phyloP scores from a whole-genome alignment of 2,329 filamentous ascomycete genomes.

The Colletotrichum destructivum region DNA sequence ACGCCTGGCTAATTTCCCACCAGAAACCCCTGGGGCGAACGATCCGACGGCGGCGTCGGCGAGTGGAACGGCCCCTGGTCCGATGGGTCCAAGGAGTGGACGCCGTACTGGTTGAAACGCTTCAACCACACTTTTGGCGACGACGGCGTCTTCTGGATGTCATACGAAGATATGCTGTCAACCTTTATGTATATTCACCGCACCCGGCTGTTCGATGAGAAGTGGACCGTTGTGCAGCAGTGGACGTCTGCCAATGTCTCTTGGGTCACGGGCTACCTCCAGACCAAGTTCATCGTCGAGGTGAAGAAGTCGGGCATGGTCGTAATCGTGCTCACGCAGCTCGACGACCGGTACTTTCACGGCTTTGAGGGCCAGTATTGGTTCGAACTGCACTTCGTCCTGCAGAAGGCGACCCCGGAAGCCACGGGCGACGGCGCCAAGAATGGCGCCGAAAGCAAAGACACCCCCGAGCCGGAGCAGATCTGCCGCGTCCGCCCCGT shows the following conservation, averaged over 20 bases:
- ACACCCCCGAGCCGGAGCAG: constrained; percentile 47
- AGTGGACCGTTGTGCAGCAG: constrained; percentile 61
- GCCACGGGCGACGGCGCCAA: neutral
- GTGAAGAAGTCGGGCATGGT: constrained; percentile 58
- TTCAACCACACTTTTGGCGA: constrained; percentile 83
- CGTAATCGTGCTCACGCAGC: constrained; percentile 61
- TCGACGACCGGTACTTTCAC: constrained; percentile 62
- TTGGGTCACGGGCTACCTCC: constrained; percentile 62
- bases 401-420: constrained; percentile 51
- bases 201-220: constrained; percentile 69
- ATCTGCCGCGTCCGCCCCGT: constrained; percentile 53
- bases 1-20: neutral
- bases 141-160: constrained; percentile 78
- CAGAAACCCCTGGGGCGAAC: constrained; percentile 81
- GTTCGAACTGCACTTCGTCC: constrained; percentile 60
- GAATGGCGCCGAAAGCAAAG: neutral
- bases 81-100: constrained; percentile 89
- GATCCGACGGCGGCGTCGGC: constrained; percentile 54
- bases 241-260: constrained; percentile 61
- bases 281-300: constrained; percentile 60
- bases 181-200: constrained; percentile 73
- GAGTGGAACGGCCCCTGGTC: constrained; percentile 84
- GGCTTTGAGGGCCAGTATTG: constrained; percentile 62
- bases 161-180: constrained; percentile 71
- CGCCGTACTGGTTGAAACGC: constrained; percentile 81